A percentile compares a stretch with the other conserved stretches of the same genome.
These are phyloP conservation scores for Dittrichia graveolens DNA, from an alignment of 129 eudicot species.

Conservation along the genomic window DNA sequence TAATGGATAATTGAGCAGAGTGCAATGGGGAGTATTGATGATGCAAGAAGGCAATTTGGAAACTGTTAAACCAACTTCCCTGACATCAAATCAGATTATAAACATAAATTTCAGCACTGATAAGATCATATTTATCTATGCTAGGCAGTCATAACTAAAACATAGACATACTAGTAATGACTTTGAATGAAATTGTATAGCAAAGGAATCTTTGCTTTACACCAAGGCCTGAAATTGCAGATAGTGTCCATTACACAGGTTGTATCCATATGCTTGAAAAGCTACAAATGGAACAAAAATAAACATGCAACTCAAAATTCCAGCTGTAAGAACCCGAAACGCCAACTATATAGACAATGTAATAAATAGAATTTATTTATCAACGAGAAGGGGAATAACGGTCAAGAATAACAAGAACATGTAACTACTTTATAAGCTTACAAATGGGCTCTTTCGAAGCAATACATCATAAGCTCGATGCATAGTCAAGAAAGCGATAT, in stretches of 20 bases:
- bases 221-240: conserved; percentile 73
- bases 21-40: conserved; percentile 77
- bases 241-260: conserved; percentile 54
- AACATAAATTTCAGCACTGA: background rate
- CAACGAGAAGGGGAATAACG: background rate
- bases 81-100: conserved; percentile 33
- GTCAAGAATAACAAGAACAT: conserved; percentile 3
- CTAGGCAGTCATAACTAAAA: background rate
- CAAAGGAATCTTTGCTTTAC: conserved; percentile 74
- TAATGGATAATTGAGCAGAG: conserved; percentile 61
- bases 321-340: conserved; percentile 58
- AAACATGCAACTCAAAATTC: conserved; percentile 58
- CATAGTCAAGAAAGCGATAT: conserved; percentile 71
- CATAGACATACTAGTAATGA: conserved; percentile 73
- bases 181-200: conserved; percentile 84
- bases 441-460: conserved; percentile 43
- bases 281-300: conserved; percentile 61
- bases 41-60: conserved; percentile 89
- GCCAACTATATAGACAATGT: conserved; percentile 51
- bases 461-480: conserved; percentile 63
- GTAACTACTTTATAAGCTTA: conserved; percentile 37
- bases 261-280: conserved; percentile 96
- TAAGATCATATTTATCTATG: background rate
- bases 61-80: conserved; percentile 97
- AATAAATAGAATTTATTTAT: background rate